These are phyloP conservation scores for Hammondia hammondi DNA, from an alignment of 169 alveolate genomes.

Conservation along the genomic window DNA sequence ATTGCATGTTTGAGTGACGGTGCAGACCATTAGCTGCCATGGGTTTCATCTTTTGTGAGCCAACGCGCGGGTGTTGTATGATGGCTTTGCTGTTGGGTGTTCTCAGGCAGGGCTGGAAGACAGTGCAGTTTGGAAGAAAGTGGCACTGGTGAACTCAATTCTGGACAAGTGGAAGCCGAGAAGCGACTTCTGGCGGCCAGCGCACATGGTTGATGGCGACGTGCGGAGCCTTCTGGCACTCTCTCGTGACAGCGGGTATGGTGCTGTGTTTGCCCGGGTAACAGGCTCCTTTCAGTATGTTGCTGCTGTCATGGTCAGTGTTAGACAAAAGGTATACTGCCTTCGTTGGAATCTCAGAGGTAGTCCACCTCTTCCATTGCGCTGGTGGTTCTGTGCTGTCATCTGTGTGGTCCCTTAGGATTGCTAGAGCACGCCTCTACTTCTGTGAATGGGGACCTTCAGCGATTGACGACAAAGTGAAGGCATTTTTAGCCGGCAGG, in stretches of 20 bases:
- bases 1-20: too few relatives aligned
- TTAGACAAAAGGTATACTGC: too few relatives aligned
- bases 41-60: too few relatives aligned
- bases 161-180: background rate
- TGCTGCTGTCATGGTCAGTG: too few relatives aligned
- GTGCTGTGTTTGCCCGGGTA: background rate
- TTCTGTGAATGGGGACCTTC: slow-evolving; percentile 44
- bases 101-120: background rate
- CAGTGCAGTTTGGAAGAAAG: background rate
- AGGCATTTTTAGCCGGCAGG: slow-evolving; percentile 28
- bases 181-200: slow-evolving; percentile 21
- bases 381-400: too few relatives aligned
- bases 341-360: too few relatives aligned
- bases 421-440: background rate
- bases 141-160: background rate
- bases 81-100: too few relatives aligned
- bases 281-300: background rate
- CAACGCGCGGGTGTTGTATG: too few relatives aligned
- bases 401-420: background rate
- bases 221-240: background rate
- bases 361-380: too few relatives aligned
- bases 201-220: slow-evolving; percentile 24
- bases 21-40: too few relatives aligned
- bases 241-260: slow-evolving; percentile 7
- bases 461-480: slow-evolving; percentile 9